Base-by-base conservation (phyloP, 768 basidiomycete genomes). In the Russula vinacea region DNA sequence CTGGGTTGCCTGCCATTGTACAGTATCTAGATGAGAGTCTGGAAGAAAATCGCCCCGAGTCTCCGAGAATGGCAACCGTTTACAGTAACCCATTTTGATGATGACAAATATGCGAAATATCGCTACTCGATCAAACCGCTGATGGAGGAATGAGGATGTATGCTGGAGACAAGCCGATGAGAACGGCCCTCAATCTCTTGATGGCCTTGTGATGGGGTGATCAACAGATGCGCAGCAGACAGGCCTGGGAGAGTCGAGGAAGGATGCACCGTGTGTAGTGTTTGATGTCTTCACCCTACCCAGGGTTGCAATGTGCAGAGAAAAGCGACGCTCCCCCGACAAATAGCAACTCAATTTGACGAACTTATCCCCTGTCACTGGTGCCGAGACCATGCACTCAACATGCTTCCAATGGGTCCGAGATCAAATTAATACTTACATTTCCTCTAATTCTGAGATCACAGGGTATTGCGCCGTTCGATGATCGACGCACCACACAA, bases 101-200 rank as follows among this genome's bases (percentile, higher is more conserved):
- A n/a, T 45, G 44, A 45, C 44, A 45, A 45, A 45, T 45, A 45
- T 10, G 9, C n/a, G 19, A 42, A 42, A 19, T 40, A 10, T 16
- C 39, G 16, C 33, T n/a, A 11, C 26, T 35, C 56, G 47, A 59
- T 59, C 59, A 49, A 5, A 29, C 29, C 29, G 5, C 29, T 5
- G 2, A 92, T 84, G 32, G 73, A 64, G 19, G 84, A 76, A 87
- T 78, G 65, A 81, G 77, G 53, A 81, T 73, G 19, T 75, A 24
- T 19, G 52, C 22, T 44, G 40, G 39, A 60, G n/a, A 29, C 76
- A 39, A 81, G 33, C 82, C 83, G 59, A 8, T 13, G 11, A 22
- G 37, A 50, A 37, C 33, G 45, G 58, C 33, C 16, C 33, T 14
- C 45, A 22, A 40, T 40, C 37, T 33, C 54, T 35, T 35, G n/a